Evolutionary conservation across 345 rosid genomes (phyloP).

Genomic region (Eucalyptus tenuipes): DNA sequence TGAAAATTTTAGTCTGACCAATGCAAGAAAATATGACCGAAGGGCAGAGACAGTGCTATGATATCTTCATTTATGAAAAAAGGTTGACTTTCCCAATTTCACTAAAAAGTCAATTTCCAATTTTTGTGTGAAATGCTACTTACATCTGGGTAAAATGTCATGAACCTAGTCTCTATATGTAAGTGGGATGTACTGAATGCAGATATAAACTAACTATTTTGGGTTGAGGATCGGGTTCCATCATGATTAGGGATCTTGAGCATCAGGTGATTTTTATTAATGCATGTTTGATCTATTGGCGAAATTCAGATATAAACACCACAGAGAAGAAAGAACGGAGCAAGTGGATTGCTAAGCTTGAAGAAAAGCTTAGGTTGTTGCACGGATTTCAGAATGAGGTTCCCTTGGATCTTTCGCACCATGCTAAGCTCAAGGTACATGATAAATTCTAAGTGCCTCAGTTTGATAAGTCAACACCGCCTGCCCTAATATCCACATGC

Average conservation of each 20-base stretch:
- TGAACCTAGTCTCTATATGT: not conserved
- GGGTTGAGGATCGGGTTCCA: not conserved
- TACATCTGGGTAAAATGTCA: not conserved
- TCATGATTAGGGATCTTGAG: not conserved
- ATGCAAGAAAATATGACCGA: not conserved
- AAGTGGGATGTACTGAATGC: not conserved
- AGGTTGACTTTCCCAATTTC: not conserved
- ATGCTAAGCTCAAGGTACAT: not conserved
- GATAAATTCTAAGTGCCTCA: not conserved
- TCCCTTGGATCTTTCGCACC: not conserved
- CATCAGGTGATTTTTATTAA: not conserved
- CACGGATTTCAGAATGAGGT: not conserved
- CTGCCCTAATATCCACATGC: not conserved
- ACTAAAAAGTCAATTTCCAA: not conserved
- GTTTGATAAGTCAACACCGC: not conserved
- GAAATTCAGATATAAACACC: not conserved
- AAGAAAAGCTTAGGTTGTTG: not conserved
- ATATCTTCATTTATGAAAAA: not conserved
- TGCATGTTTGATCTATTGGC: not conserved
- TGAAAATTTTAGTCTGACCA: fast-evolving
- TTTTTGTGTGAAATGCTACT: not conserved
- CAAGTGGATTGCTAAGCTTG: not conserved
- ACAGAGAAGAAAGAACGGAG: not conserved
- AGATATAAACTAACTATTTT: no score
- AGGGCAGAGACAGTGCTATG: not conserved